phyloP scores from a whole-genome alignment of 164 flowering plant species.

The Kalanchoe fedtschenkoi region DNA sequence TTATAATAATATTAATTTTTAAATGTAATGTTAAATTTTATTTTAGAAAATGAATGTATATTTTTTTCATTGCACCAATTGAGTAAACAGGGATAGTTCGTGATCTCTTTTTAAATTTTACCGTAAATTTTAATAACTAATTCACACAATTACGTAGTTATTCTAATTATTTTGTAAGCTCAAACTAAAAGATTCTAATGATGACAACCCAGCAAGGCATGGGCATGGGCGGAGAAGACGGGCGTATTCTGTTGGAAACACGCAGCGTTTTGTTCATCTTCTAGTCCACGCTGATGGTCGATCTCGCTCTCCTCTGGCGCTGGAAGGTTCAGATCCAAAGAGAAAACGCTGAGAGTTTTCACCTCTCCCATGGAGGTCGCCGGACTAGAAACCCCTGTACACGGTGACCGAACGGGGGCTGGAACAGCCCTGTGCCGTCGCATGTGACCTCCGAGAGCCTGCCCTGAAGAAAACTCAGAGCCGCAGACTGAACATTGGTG shows the following conservation, averaged over 20 bases:
- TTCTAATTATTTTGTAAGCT: no score
- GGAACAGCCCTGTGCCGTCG: conserved; percentile 32
- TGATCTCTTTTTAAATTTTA: no score
- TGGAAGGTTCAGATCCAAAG: conserved; percentile 76
- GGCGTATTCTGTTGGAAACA: conserved; percentile 11
- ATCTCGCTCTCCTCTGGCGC: conserved; percentile 65
- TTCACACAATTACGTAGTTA: no score
- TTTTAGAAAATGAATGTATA: no score
- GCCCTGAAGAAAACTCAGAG: conserved; percentile 46
- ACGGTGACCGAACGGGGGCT: neutral
- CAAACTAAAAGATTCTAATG: no score
- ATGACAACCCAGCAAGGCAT: conserved; percentile 53
- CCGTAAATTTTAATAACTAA: no score
- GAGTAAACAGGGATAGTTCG: no score
- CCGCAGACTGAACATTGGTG: conserved; percentile 63
- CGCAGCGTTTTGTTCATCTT: conserved; percentile 26
- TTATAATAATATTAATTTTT: no score
- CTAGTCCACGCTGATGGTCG: conserved; percentile 16
- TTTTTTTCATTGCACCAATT: no score
- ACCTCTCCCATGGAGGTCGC: neutral
- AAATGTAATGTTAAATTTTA: no score
- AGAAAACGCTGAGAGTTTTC: conserved; percentile 22
- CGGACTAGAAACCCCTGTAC: no score
- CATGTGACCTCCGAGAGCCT: conserved; percentile 69
- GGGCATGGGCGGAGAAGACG: conserved; percentile 47